Evolutionary conservation across 2,329 filamentous ascomycete species (phyloP).

Genomic region (Fusarium sp.): DNA sequence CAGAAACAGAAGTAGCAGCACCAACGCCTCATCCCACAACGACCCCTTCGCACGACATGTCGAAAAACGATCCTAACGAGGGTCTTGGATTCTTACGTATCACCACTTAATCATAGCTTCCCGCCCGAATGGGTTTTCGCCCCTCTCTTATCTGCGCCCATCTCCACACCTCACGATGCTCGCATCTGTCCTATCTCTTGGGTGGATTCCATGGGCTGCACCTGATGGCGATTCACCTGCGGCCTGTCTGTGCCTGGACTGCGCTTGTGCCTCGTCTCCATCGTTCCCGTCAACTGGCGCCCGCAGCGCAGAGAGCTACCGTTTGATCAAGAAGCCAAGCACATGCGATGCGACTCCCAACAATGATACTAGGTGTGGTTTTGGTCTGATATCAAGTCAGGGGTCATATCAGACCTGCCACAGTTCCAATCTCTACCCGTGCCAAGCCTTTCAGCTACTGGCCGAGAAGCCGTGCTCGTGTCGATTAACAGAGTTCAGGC

Average conservation of each 20-base stretch:
- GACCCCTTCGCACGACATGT: background rate
- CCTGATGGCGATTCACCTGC: background rate
- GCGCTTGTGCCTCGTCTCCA: background rate
- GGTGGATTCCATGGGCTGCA: background rate
- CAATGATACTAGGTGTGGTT: background rate
- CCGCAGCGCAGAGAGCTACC: background rate
- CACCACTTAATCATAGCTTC: slow-evolving; percentile 12
- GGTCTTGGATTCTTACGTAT: slow-evolving; percentile 11
- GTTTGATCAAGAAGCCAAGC: background rate
- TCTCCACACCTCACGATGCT: slow-evolving; percentile 31
- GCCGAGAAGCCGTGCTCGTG: background rate
- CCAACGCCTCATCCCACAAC: background rate
- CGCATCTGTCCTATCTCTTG: slow-evolving; percentile 31
- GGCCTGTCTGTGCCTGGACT: background rate
- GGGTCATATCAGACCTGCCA: background rate
- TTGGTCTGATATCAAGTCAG: background rate
- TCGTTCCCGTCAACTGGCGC: slow-evolving; percentile 2
- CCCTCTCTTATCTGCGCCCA: slow-evolving; percentile 24
- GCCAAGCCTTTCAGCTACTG: background rate
- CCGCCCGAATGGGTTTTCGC: background rate
- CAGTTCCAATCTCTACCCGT: background rate
- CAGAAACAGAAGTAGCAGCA: background rate
- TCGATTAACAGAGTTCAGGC: background rate
- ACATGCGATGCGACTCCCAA: background rate
- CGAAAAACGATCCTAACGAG: background rate